phyloP scores from a whole-genome alignment of 2,329 filamentous ascomycete genomes.

The Paecilomyces sp. region DNA sequence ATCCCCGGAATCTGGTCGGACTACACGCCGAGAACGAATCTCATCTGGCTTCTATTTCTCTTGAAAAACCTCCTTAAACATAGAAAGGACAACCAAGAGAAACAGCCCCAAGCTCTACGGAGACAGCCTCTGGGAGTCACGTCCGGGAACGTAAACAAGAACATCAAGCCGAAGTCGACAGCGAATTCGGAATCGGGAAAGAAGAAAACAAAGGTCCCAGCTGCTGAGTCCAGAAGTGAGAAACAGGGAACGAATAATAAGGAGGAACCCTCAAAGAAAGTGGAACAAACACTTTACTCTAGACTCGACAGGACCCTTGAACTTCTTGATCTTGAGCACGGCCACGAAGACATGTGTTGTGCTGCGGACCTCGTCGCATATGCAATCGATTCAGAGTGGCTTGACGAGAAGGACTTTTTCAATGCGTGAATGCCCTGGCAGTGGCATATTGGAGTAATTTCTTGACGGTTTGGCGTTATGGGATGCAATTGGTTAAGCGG shows the following conservation, averaged over 20 bases:
- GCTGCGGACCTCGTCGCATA: constrained; percentile 37
- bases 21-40: constrained; percentile 55
- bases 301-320: constrained; percentile 25
- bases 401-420: constrained; percentile 33
- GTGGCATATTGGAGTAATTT: neutral
- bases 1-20: constrained; percentile 43
- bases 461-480: neutral
- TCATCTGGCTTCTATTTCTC: constrained; percentile 58
- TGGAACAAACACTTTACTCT: constrained; percentile 24
- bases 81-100: constrained; percentile 13
- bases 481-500: neutral
- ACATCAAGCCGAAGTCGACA: neutral
- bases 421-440: neutral
- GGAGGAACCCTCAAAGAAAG: constrained; percentile 1
- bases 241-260: neutral
- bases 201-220: neutral
- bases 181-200: neutral
- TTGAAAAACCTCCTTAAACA: constrained; percentile 48
- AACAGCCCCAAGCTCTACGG: constrained; percentile 2
- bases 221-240: neutral
- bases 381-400: constrained; percentile 36
- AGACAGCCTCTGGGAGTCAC: constrained; percentile 21
- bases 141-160: constrained; percentile 24
- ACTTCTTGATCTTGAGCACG: constrained; percentile 30
- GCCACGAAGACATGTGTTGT: constrained; percentile 35